Evolutionary conservation across 352 stramenopile genomes (phyloP), one percentile per base, ranked within the genome.

Genomic region (Globisporangium uncinulatum): DNA sequence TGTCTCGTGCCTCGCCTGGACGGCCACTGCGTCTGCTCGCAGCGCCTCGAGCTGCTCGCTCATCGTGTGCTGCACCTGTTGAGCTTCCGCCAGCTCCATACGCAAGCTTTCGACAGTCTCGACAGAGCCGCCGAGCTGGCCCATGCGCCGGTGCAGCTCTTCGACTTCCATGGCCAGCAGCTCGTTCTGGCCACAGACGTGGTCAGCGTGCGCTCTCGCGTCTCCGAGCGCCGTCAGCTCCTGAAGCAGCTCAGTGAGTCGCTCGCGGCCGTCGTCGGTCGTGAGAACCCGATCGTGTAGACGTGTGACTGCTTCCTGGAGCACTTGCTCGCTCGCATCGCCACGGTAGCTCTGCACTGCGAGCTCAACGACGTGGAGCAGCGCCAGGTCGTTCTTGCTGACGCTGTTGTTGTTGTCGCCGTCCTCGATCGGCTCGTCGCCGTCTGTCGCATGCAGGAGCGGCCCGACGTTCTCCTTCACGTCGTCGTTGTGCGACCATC

Each of bases 381-480:
- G 45, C 5, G 24, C 66, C 68, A 13, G 71, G 2, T 29, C 24
- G 24, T 29, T 29, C n/a, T n/a, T 61, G 51, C 54, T 73, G 49
- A 64, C 51, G 24, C 15, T 50, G n/a, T 50, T 21, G n/a, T 14
- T 15, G 29, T 49, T 7, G 5, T 49, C 17, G 43, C 10, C 41
- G 4, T 24, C 19, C 10, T 48, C 47, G 29, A 17, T 41, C 11
- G 10, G 20, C 19, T 57, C 56, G 4, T 41, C 36, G 14, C 17
- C 39, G 7, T 51, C 57, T 29, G 24, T 41, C 7, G 53, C 45
- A 34, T 36, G 31, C 32, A 75, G 36, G 20, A 70, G 71, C 36
- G 75, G 75, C 43, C 74, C 44, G 37, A 76, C 41, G 50, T 87
- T 89, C 50, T 81, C 71, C 65, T 86, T 87, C 9, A 64, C 59